Percentiles rank a stretch among this genome's conserved stretches.
Conservation (phyloP, 352 stramenopile species). For the Phytopythium aichiense region DNA sequence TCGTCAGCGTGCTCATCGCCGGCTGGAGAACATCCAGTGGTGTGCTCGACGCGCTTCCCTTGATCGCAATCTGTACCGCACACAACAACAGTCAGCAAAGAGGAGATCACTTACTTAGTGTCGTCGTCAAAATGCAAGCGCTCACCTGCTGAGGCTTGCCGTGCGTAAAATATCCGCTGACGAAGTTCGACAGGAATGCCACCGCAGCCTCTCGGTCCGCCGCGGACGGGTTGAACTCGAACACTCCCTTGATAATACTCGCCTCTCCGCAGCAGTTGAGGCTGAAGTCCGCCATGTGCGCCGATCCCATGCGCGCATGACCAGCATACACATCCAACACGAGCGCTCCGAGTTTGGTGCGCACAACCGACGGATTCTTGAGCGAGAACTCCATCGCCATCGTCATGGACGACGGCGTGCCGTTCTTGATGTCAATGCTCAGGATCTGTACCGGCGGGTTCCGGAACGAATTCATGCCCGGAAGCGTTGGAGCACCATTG, state of each 20-base stretch:
- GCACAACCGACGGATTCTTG: constrained; percentile 66
- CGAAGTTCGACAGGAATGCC: constrained; percentile 82
- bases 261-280: constrained; percentile 59
- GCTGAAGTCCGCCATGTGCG: constrained; percentile 54
- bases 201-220: constrained; percentile 27
- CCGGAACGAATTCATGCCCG: constrained; percentile 69
- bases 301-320: constrained; percentile 45
- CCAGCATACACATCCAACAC: constrained; percentile 49
- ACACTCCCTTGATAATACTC: constrained; percentile 50
- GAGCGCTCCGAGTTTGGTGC: constrained; percentile 50
- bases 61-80: constrained; percentile 56
- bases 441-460: constrained; percentile 58
- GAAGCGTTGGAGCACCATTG: constrained; percentile 38
- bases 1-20: constrained; percentile 46
- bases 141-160: constrained; percentile 58
- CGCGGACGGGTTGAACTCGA: constrained; percentile 45
- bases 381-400: constrained; percentile 71
- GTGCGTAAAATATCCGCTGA: constrained; percentile 74
- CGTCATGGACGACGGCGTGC: constrained; percentile 38
- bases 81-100: neutral
- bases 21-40: constrained; percentile 57
- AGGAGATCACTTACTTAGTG: no score
- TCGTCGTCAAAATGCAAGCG: neutral
- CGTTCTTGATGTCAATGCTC: constrained; percentile 58
- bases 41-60: constrained; percentile 47